phyloP scores from a whole-genome alignment of 202 grass and related monocot species.

The Zizania palustris region DNA sequence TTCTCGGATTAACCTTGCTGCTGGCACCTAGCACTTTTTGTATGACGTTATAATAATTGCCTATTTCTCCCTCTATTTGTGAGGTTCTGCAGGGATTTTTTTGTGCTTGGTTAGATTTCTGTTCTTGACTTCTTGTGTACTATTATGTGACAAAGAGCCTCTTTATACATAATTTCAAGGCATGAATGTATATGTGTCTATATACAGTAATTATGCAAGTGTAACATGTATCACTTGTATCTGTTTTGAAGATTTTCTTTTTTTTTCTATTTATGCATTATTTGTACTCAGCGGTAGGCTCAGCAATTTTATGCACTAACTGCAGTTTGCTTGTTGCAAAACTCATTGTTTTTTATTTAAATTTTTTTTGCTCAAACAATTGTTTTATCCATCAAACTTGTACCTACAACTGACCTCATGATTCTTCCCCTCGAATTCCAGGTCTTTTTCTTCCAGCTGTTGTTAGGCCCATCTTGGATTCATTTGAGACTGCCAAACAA shows the following conservation, averaged over 20 bases:
- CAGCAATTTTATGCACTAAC: not conserved
- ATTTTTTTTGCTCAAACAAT: not conserved
- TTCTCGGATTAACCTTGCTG: not conserved
- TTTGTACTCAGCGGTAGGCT: not conserved
- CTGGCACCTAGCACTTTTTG: not conserved
- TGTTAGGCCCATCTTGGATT: slow-evolving; percentile 79
- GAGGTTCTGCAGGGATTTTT: not conserved
- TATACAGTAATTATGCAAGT: not conserved
- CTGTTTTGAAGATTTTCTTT: not conserved
- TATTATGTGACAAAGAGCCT: not conserved
- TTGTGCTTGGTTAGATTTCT: not conserved
- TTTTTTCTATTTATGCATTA: too few relatives aligned
- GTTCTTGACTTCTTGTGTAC: not conserved
- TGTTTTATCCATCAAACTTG: slow-evolving; percentile 1
- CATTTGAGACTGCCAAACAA: slow-evolving; percentile 63
- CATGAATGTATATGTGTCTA: not conserved
- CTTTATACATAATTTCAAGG: not conserved
- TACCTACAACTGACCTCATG: slow-evolving; percentile 7
- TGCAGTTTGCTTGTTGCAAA: slow-evolving; percentile 5
- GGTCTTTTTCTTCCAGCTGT: slow-evolving; percentile 80
- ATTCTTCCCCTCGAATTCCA: slow-evolving; percentile 37
- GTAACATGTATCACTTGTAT: not conserved
- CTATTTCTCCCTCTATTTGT: slow-evolving; percentile 4
- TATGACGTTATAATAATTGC: not conserved
- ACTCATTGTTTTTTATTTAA: not conserved